Conservation (phyloP, 2,329 filamentous ascomycete species). For the Myrmaecium sp. region DNA sequence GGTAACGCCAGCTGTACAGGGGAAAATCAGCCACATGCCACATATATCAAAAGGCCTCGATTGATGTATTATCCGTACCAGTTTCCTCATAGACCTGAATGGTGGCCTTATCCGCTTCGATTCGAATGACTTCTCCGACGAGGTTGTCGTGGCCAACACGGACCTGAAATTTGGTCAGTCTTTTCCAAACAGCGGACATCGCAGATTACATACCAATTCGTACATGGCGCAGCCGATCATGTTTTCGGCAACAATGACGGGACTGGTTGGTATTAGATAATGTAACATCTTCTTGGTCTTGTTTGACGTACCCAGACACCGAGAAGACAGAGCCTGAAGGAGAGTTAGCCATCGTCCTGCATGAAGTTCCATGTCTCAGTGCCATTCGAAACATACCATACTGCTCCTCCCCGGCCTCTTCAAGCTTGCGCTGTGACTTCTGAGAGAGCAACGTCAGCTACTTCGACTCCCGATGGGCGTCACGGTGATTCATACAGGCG, state of each 20-base stretch:
- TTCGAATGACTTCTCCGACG: conserved; percentile 94
- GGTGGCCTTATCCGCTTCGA: conserved; percentile 86
- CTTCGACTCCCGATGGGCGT: too few species aligned
- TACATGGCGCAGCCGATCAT: conserved; percentile 99
- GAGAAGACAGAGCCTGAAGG: conserved; percentile 47
- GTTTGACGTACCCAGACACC: conserved; percentile 40
- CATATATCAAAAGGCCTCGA: not conserved
- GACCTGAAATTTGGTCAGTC: conserved; percentile 38
- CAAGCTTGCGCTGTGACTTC: conserved; percentile 22
- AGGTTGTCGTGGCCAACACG: conserved; percentile 83
- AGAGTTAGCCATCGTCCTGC: conserved; percentile 6
- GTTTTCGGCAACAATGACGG: conserved; percentile 91
- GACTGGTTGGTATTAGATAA: conserved; percentile 31
- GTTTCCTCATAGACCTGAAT: conserved; percentile 99
- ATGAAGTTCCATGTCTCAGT: not conserved
- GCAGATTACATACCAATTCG: conserved; percentile 57
- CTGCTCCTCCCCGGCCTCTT: conserved; percentile 34
- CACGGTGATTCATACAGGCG: too few species aligned
- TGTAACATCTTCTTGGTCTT: conserved; percentile 6
- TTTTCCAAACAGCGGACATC: conserved; percentile 3
- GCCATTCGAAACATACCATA: conserved; percentile 31
- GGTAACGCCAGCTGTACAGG: conserved; percentile 61
- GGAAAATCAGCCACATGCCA: conserved; percentile 5
- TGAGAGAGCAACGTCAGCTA: conserved; percentile 9
- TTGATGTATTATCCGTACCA: conserved; percentile 36